Conservation (phyloP, 331 rosid species). For the Stylosanthes scabra region DNA sequence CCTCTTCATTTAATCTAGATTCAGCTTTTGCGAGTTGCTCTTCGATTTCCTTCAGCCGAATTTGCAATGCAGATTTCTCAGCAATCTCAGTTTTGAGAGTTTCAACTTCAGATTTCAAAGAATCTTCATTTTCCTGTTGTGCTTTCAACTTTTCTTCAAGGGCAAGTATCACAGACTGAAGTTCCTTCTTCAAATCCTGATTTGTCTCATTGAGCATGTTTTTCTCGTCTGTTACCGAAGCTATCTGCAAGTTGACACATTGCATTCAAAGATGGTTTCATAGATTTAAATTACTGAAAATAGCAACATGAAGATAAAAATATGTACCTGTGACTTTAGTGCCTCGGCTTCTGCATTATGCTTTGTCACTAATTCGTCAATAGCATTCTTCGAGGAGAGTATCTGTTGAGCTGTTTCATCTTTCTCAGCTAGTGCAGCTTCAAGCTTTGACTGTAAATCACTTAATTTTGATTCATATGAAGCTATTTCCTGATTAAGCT, state of each 20-base stretch:
- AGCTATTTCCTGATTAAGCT: constrained; percentile 69
- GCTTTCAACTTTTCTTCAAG: constrained; percentile 80
- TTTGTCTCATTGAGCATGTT: constrained; percentile 72
- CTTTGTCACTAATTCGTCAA: constrained; percentile 63
- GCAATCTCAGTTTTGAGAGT: constrained; percentile 65
- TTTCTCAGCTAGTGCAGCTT: constrained; percentile 59
- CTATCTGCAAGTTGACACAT: constrained; percentile 59
- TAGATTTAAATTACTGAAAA: background rate
- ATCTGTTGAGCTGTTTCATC: constrained; percentile 63
- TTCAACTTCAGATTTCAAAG: constrained; percentile 67
- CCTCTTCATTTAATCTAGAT: constrained; percentile 75
- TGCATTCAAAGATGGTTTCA: constrained; percentile 18
- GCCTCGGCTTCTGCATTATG: constrained; percentile 69
- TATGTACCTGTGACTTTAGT: constrained; percentile 81
- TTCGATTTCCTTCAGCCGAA: constrained; percentile 65
- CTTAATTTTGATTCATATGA: constrained; percentile 60
- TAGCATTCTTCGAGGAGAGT: constrained; percentile 48
- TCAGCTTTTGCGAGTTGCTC: constrained; percentile 61
- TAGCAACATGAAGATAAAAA: constrained; percentile 20
- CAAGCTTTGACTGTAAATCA: constrained; percentile 58
- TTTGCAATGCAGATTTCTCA: constrained; percentile 67
- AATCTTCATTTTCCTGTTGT: constrained; percentile 60
- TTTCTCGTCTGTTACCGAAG: constrained; percentile 78
- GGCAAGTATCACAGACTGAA: constrained; percentile 59
- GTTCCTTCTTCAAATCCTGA: constrained; percentile 76